Percentiles rank a stretch among this genome's conserved stretches.
Conservation (phyloP, 2,329 filamentous ascomycete genomes). For the Xylariaceae sp. region DNA sequence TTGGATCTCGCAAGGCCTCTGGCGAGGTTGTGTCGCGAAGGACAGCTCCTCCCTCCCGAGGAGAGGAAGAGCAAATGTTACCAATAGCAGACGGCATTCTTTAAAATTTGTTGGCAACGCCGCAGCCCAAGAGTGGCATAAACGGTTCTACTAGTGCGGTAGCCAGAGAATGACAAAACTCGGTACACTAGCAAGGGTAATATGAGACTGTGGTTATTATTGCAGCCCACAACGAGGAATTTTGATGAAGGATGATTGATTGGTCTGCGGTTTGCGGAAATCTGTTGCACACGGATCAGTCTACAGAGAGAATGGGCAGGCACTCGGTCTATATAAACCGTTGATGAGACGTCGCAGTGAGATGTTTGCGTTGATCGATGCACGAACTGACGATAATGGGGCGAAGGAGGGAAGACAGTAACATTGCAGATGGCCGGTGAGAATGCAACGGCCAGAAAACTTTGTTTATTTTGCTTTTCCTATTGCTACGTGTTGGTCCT, state of each 20-base stretch:
- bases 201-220: conserved; percentile 1
- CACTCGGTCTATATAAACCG: conserved; percentile 7
- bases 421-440: background rate
- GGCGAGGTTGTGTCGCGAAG: conserved; percentile 21
- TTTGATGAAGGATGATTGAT: background rate
- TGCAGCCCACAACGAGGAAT: background rate
- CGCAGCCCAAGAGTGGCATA: conserved; percentile 8
- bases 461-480: background rate
- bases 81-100: conserved; percentile 21
- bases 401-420: background rate
- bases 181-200: conserved; percentile 10
- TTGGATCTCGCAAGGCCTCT: conserved; percentile 15
- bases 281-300: no score
- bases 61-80: conserved; percentile 13
- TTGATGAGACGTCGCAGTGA: conserved; percentile 9
- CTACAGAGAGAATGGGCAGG: background rate
- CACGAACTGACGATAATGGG: conserved; percentile 8
- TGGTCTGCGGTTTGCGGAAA: no score
- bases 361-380: conserved; percentile 17
- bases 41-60: conserved; percentile 20
- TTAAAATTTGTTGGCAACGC: conserved; percentile 13
- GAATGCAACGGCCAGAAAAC: background rate
- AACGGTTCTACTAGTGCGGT: conserved; percentile 3
- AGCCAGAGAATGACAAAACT: background rate
- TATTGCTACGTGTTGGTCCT: background rate